Conservation (phyloP, 345 rosid genomes). For the Eucalyptus curtisii region DNA sequence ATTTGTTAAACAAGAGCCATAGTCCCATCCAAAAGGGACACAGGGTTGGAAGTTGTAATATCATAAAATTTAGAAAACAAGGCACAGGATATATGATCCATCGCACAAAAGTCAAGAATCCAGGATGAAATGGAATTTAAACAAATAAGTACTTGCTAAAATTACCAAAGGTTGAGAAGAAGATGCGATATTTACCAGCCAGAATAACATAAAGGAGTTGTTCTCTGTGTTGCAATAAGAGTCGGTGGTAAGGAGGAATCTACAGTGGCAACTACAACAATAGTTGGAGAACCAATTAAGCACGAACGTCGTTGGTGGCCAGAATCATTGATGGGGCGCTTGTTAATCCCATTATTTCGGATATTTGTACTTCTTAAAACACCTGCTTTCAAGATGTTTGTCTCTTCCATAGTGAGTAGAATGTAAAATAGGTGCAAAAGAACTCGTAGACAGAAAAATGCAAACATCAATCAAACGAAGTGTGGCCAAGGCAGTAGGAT, state of each 20-base stretch:
- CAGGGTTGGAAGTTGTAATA: background rate
- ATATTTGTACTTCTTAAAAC: background rate
- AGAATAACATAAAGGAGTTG: background rate
- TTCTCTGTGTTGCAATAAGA: background rate
- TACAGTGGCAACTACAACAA: background rate
- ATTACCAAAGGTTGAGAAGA: background rate
- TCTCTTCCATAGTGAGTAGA: background rate
- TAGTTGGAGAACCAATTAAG: background rate
- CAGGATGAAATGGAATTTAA: background rate
- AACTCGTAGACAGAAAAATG: background rate
- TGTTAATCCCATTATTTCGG: background rate
- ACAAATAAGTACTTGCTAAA: background rate
- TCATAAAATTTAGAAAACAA: background rate
- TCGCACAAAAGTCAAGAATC: background rate
- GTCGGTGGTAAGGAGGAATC: background rate
- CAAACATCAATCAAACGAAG: background rate
- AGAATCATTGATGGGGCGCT: background rate
- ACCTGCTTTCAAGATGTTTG: background rate
- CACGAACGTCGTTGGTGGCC: rapidly evolving
- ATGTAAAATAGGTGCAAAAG: background rate
- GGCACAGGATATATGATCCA: background rate
- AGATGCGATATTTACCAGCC: background rate
- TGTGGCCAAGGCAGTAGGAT: background rate
- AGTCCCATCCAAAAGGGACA: background rate
- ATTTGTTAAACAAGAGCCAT: background rate